These are phyloP conservation scores for Auriculariales sp. DNA, from an alignment of 768 basidiomycete genomes.

Conservation along the genomic window DNA sequence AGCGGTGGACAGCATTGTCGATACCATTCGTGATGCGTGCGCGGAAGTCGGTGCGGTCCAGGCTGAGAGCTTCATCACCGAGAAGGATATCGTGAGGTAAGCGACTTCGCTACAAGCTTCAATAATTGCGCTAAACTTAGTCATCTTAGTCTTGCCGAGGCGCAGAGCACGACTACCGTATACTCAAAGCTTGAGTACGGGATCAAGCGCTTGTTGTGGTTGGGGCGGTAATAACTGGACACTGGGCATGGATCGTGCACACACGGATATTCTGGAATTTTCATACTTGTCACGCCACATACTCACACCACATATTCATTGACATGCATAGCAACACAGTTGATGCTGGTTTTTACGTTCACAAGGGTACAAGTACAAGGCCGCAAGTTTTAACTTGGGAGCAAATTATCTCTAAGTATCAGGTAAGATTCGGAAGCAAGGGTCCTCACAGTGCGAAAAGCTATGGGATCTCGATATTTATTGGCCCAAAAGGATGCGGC, in stretches of 20 bases:
- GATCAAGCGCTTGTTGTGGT: conserved; percentile 78
- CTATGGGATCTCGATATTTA: conserved; percentile 28
- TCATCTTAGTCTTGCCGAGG: conserved; percentile 53
- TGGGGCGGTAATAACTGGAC: conserved; percentile 50
- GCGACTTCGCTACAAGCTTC: conserved; percentile 11
- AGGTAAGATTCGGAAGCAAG: too few species aligned
- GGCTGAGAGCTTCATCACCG: conserved; percentile 33
- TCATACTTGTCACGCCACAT: too few species aligned
- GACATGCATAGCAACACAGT: too few species aligned
- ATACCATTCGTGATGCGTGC: conserved; percentile 54
- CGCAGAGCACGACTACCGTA: conserved; percentile 70
- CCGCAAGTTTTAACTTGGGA: too few species aligned
- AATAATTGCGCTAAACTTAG: conserved; percentile 6
- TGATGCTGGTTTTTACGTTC: too few species aligned
- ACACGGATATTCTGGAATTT: too few species aligned
- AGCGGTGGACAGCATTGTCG: conserved; percentile 61
- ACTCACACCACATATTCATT: too few species aligned
- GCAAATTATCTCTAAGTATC: too few species aligned
- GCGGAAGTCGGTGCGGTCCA: conserved; percentile 35
- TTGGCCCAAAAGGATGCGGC: conserved; percentile 38
- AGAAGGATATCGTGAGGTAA: conserved; percentile 72
- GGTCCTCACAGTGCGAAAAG: not conserved
- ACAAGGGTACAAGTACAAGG: too few species aligned
- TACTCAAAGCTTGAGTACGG: conserved; percentile 92
- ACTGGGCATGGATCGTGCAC: not conserved